These are phyloP conservation scores for Stemphylium beticola DNA, from an alignment of 2,329 filamentous ascomycete genomes.

Conservation along the genomic window DNA sequence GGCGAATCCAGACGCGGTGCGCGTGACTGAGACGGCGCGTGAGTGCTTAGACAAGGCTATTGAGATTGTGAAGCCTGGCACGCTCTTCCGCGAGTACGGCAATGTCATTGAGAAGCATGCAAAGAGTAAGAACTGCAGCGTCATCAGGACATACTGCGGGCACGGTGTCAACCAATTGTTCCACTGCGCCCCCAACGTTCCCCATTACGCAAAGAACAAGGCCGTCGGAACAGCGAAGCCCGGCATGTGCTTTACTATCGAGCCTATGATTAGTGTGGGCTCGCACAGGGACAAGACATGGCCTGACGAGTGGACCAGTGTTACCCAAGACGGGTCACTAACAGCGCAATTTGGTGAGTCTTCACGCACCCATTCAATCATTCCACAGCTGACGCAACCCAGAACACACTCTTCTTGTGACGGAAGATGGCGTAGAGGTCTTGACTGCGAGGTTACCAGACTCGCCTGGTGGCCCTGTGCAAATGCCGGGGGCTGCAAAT, in stretches of 20 bases:
- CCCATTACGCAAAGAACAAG: conserved; percentile 99
- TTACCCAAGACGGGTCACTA: conserved; percentile 84
- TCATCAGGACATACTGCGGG: conserved; percentile 94
- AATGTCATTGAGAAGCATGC: conserved; percentile 96
- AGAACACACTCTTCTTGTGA: conserved; percentile 85
- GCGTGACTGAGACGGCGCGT: conserved; percentile 87
- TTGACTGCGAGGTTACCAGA: conserved; percentile 74
- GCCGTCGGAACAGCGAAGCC: conserved; percentile 91
- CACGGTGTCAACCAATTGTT: conserved; percentile 95
- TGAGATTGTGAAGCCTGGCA: conserved; percentile 89
- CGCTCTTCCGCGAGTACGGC: conserved; percentile 89
- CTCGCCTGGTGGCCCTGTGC: conserved; percentile 76
- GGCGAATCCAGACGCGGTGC: conserved; percentile 82
- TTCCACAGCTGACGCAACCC: conserved; percentile 18
- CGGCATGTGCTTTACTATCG: conserved; percentile 98
- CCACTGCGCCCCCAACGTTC: conserved; percentile 91
- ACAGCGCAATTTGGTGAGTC: conserved; percentile 88
- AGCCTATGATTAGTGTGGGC: conserved; percentile 96
- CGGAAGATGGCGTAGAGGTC: conserved; percentile 80
- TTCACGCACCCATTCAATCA: not conserved
- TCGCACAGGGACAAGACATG: conserved; percentile 93
- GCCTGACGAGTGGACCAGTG: conserved; percentile 99
- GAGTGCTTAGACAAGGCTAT: conserved; percentile 92
- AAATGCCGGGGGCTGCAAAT: conserved; percentile 56
- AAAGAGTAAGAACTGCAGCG: conserved; percentile 82